Conservation (phyloP, 2,329 filamentous ascomycete species). For the Clonostachys rhizophaga region DNA sequence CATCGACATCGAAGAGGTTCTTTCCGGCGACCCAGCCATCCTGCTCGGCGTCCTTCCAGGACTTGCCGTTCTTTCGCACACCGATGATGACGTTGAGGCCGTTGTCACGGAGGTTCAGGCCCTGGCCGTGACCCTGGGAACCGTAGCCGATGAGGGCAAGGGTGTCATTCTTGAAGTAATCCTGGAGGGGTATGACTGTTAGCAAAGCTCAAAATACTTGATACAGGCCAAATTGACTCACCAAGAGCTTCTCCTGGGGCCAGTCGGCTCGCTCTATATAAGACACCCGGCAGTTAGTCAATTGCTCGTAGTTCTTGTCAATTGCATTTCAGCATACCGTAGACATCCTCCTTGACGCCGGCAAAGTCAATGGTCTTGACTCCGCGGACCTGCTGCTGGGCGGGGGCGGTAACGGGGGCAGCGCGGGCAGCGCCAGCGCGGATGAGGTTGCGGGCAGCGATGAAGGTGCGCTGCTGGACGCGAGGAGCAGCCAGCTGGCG, state of each 20-base stretch:
- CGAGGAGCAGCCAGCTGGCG: slow-evolving; percentile 59
- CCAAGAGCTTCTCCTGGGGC: slow-evolving; percentile 96
- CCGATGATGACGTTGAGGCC: slow-evolving; percentile 98
- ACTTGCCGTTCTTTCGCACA: slow-evolving; percentile 96
- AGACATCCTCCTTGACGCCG: slow-evolving; percentile 90
- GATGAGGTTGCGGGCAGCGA: slow-evolving; percentile 52
- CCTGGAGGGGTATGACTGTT: slow-evolving; percentile 40
- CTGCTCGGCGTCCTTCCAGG: slow-evolving; percentile 95
- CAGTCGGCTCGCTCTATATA: slow-evolving; percentile 88
- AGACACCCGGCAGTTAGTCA: background rate
- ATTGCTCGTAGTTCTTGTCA: background rate
- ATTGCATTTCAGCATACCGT: slow-evolving; percentile 51
- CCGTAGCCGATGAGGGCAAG: slow-evolving; percentile 98
- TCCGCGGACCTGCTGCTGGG: slow-evolving; percentile 75
- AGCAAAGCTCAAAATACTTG: background rate
- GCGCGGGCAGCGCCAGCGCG: slow-evolving; percentile 48
- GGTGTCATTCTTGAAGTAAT: slow-evolving; percentile 99
- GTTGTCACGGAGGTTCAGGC: slow-evolving; percentile 99
- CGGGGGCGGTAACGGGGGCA: slow-evolving; percentile 40
- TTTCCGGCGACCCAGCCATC: slow-evolving; percentile 98
- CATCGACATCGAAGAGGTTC: slow-evolving; percentile 98
- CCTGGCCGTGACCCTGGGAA: slow-evolving; percentile 97
- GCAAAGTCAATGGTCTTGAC: slow-evolving; percentile 99
- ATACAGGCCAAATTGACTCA: slow-evolving; percentile 44
- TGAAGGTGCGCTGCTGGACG: slow-evolving; percentile 58